Percentiles rank a stretch among this genome's conserved stretches.
phyloP scores from a whole-genome alignment of 495 filamentous ascomycete species.

The Delitschia confertaspora region DNA sequence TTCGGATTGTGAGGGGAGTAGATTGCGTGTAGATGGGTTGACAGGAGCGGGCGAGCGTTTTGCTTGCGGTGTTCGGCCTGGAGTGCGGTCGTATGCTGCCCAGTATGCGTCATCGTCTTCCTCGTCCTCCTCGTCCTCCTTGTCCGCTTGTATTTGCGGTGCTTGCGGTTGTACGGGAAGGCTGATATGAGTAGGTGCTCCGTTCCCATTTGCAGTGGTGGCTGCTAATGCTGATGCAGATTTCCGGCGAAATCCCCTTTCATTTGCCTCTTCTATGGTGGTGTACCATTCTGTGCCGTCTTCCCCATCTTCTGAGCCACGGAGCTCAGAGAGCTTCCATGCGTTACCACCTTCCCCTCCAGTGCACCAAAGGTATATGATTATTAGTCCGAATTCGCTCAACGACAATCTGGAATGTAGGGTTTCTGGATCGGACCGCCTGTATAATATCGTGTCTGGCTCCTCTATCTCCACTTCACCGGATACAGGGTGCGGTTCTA shows the following conservation, averaged over 20 bases:
- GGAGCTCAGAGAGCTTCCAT: slow-evolving; percentile 79
- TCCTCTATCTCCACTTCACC: slow-evolving; percentile 79
- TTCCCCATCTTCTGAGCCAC: slow-evolving; percentile 45
- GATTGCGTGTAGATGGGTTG: slow-evolving; percentile 27
- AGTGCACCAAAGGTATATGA: slow-evolving; percentile 58
- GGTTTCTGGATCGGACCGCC: slow-evolving; percentile 76
- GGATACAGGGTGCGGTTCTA: slow-evolving; percentile 85
- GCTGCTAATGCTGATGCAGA: not conserved
- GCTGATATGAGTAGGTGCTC: slow-evolving; percentile 15
- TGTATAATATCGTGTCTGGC: slow-evolving; percentile 55
- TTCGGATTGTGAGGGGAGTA: slow-evolving; percentile 44
- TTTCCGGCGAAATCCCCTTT: slow-evolving; percentile 32
- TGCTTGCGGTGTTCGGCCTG: slow-evolving; percentile 61
- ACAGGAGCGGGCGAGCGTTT: slow-evolving; percentile 53
- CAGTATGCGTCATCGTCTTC: slow-evolving; percentile 86
- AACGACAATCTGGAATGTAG: slow-evolving; percentile 57
- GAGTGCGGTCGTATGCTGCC: slow-evolving; percentile 85
- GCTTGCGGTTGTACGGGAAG: slow-evolving; percentile 3
- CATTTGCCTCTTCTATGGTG: slow-evolving; percentile 47
- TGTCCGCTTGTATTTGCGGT: slow-evolving; percentile 4
- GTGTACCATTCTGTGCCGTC: slow-evolving; percentile 41
- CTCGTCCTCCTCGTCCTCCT: slow-evolving; percentile 20
- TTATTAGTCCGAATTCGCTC: slow-evolving; percentile 36
- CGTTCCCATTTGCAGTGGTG: slow-evolving; percentile 12
- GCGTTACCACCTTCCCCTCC: slow-evolving; percentile 56